These are phyloP conservation scores for Schizosaccharomyces cryophilus DNA, from an alignment of 805 yeast genomes.

Conservation along the genomic window DNA sequence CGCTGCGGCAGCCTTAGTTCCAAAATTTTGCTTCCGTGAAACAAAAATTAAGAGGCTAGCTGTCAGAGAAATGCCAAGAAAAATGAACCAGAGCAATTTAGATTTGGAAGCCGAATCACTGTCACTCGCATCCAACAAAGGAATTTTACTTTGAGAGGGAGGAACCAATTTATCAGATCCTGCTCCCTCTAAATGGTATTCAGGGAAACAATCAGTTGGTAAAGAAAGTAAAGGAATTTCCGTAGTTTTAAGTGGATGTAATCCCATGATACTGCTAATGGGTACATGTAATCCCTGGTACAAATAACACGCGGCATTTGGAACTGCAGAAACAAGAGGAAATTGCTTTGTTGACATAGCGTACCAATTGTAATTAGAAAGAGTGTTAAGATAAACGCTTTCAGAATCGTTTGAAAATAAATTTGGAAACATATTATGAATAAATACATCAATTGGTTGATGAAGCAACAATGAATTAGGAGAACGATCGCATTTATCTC, in stretches of 20 bases:
- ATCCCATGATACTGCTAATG: neutral
- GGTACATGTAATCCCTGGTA: neutral
- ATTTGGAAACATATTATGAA: neutral
- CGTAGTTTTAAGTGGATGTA: neutral
- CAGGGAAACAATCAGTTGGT: neutral
- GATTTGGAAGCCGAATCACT: neutral
- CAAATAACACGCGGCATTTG: constrained; percentile 32
- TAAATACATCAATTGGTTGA: constrained; percentile 14
- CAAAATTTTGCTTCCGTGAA: neutral
- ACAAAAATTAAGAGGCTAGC: neutral
- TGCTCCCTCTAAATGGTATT: neutral
- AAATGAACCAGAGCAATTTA: neutral
- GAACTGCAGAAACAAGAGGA: constrained; percentile 64
- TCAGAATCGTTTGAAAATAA: neutral
- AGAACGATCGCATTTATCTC: neutral
- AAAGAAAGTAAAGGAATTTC: neutral
- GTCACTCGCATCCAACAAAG: neutral
- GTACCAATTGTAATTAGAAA: constrained; percentile 27
- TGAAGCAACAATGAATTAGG: constrained; percentile 14
- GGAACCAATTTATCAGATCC: neutral
- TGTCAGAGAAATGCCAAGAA: neutral
- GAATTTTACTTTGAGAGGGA: neutral
- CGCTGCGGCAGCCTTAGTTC: neutral
- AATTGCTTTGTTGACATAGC: constrained; percentile 58
- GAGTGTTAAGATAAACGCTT: neutral